Evolutionary conservation across 208 protist genomes (phyloP).

Genomic region (Willaertia magna): DNA sequence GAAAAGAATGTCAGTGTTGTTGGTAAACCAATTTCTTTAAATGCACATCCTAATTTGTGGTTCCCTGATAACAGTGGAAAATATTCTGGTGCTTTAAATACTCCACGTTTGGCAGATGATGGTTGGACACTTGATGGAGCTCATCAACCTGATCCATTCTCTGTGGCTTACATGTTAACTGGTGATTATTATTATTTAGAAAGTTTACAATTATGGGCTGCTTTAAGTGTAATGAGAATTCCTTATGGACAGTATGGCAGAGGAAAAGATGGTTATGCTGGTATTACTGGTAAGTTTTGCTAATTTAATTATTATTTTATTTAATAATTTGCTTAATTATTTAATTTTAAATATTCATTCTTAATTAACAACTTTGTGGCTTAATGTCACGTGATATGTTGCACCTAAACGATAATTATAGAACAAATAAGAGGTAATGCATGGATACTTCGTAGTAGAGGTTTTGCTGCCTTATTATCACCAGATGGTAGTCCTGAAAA

Average conservation of each 20-base stretch:
- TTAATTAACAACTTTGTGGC: no score
- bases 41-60: neutral
- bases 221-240: neutral
- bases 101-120: neutral
- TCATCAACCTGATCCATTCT: neutral
- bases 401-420: no score
- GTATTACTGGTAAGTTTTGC: no score
- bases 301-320: no score
- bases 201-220: neutral
- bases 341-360: no score
- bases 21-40: neutral
- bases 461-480: neutral
- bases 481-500: neutral
- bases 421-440: neutral
- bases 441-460: neutral
- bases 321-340: no score
- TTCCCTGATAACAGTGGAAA: neutral
- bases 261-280: neutral
- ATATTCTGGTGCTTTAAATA: neutral
- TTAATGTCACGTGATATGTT: no score
- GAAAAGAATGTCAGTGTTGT: neutral
- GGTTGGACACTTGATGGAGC: no score
- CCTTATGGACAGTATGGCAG: neutral
- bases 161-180: neutral
- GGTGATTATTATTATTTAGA: neutral